Evolutionary conservation across 768 basidiomycete species (phyloP).

Genomic region (Mycena leptocephala): DNA sequence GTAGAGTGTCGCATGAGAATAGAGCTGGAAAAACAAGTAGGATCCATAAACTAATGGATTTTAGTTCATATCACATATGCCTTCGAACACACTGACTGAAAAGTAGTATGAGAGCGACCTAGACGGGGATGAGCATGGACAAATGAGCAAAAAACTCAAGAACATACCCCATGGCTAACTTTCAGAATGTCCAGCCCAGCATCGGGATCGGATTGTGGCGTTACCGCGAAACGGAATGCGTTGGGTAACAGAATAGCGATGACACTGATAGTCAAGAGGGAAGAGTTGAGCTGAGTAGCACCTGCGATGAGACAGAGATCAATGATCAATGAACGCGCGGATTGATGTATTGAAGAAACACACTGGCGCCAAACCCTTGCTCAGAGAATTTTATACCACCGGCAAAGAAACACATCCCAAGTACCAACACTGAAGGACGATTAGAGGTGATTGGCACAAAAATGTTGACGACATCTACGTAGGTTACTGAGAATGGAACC

Average conservation of each 20-base stretch:
- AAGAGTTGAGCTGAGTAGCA: slow-evolving; percentile 82
- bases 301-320: slow-evolving; percentile 52
- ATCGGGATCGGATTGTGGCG: slow-evolving; percentile 44
- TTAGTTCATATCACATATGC: slow-evolving; percentile 48
- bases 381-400: slow-evolving; percentile 87
- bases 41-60: slow-evolving; percentile 74
- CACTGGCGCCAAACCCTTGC: slow-evolving; percentile 85
- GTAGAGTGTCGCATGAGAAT: slow-evolving; percentile 84
- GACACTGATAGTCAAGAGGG: slow-evolving; percentile 84
- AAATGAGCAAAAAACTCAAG: not conserved
- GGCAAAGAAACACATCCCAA: no score
- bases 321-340: not conserved
- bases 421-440: slow-evolving; percentile 75
- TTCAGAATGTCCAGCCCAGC: slow-evolving; percentile 67
- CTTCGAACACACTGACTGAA: slow-evolving; percentile 66
- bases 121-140: slow-evolving; percentile 8
- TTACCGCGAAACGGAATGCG: slow-evolving; percentile 78
- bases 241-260: slow-evolving; percentile 86
- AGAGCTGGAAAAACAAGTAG: no score
- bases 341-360: slow-evolving; percentile 58
- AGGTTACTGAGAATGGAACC: slow-evolving; percentile 92
- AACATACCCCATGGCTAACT: slow-evolving; percentile 82
- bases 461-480: slow-evolving; percentile 61
- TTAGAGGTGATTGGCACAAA: slow-evolving; percentile 21
- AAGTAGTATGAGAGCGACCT: slow-evolving; percentile 86